Evolutionary conservation across 331 rosid species (phyloP).

Genomic region (Saraca asoca): DNA sequence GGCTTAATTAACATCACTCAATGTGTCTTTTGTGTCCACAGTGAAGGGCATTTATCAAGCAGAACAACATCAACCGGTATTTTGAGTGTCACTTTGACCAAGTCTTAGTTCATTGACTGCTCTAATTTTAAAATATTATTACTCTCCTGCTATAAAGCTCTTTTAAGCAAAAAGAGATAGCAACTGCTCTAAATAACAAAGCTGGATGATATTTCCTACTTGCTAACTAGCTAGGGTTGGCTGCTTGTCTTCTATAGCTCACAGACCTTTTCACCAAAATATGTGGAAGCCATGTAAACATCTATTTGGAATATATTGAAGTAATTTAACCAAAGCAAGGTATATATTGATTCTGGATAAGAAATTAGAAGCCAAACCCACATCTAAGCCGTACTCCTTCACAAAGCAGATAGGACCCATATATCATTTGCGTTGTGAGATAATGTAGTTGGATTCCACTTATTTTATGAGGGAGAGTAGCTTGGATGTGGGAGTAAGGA

Average conservation of each 20-base stretch:
- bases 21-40: slow-evolving; percentile 37
- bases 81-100: slow-evolving; percentile 26
- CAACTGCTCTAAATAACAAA: not conserved
- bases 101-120: slow-evolving; percentile 24
- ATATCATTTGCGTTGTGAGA: no score
- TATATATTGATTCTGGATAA: not conserved
- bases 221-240: slow-evolving; percentile 10
- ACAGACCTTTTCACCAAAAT: not conserved
- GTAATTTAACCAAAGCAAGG: not conserved
- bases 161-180: slow-evolving; percentile 9
- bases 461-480: no score
- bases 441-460: no score
- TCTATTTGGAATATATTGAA: not conserved
- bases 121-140: not conserved
- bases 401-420: no score
- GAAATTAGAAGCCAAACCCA: not conserved
- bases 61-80: slow-evolving; percentile 8
- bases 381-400: no score
- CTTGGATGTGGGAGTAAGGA: no score
- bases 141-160: not conserved
- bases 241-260: slow-evolving; percentile 3
- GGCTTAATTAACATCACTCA: slow-evolving; percentile 38
- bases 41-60: slow-evolving; percentile 24
- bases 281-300: not conserved
- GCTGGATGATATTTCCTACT: not conserved